Conservation (phyloP, 1,139 yeast genomes). For the Barnettozyma hawaiiensis region DNA sequence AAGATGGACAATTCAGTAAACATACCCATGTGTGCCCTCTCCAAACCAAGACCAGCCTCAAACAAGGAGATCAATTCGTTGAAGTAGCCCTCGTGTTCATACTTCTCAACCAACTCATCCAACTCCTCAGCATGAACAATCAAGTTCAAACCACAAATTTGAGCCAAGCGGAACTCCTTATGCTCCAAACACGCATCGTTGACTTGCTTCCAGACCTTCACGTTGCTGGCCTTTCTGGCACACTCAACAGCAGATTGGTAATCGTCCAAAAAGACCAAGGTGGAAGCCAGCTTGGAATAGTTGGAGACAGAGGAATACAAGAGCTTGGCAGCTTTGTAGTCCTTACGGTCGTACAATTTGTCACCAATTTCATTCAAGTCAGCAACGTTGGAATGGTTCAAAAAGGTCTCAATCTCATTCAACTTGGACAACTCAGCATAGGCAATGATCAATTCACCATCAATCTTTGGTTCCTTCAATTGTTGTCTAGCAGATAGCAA, state of each 20-base stretch:
- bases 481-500: constrained; percentile 92
- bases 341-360: constrained; percentile 71
- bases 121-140: constrained; percentile 97
- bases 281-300: constrained; percentile 93
- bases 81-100: constrained; percentile 88
- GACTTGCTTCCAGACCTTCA: constrained; percentile 95
- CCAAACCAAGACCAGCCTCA: constrained; percentile 93
- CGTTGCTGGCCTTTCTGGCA: constrained; percentile 96
- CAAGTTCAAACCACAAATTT: constrained; percentile 95
- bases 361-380: constrained; percentile 92
- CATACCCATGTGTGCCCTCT: constrained; percentile 99
- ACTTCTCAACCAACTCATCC: constrained; percentile 80
- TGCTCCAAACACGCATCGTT: constrained; percentile 94
- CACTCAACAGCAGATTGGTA: constrained; percentile 97
- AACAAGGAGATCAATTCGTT: constrained; percentile 86
- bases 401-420: constrained; percentile 76
- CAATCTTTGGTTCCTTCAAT: constrained; percentile 86
- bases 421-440: constrained; percentile 77
- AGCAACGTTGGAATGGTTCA: constrained; percentile 87
- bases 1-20: constrained; percentile 91
- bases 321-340: constrained; percentile 90
- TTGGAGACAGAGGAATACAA: constrained; percentile 83
- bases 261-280: constrained; percentile 85
- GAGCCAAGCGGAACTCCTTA: constrained; percentile 93
- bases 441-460: constrained; percentile 83